Conservation (phyloP, 1,284 basidiomycete species). For the Microbotryum lychnidis-dioicae region DNA sequence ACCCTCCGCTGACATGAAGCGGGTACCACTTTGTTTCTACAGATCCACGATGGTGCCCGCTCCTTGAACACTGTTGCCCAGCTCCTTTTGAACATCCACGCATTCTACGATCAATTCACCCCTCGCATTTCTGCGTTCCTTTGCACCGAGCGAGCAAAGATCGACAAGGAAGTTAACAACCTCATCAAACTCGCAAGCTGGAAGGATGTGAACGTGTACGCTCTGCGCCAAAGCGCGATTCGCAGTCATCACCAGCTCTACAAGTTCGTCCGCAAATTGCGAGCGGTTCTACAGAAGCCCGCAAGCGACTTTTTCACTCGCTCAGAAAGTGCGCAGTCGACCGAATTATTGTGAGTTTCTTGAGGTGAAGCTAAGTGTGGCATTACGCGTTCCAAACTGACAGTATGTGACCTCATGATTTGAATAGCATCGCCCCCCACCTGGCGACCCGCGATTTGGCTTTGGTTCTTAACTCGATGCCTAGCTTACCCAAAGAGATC, state of each 20-base stretch:
- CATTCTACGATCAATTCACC: constrained; percentile 61
- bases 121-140: constrained; percentile 50
- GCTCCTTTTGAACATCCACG: constrained; percentile 60
- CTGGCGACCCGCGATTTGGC: not conserved
- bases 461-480: constrained; percentile 4
- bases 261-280: constrained; percentile 83
- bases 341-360: not conserved
- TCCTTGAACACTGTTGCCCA: constrained; percentile 47
- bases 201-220: constrained; percentile 95
- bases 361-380: not conserved
- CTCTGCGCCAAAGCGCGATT: constrained; percentile 83
- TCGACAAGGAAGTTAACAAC: constrained; percentile 75
- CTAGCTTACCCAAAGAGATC: constrained; percentile 7
- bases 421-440: not conserved
- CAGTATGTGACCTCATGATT: not conserved
- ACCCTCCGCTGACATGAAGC: constrained; percentile 28
- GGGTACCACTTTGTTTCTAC: constrained; percentile 10
- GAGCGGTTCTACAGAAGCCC: constrained; percentile 75
- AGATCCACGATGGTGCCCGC: constrained; percentile 30
- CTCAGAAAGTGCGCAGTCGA: constrained; percentile 15
- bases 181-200: constrained; percentile 95
- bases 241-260: constrained; percentile 87
- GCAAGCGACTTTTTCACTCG: constrained; percentile 39
- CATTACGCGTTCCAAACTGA: not conserved
- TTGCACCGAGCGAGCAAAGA: constrained; percentile 50